Base-by-base conservation (phyloP, 495 filamentous ascomycete genomes). In the Massariosphaeria phaeospora region DNA sequence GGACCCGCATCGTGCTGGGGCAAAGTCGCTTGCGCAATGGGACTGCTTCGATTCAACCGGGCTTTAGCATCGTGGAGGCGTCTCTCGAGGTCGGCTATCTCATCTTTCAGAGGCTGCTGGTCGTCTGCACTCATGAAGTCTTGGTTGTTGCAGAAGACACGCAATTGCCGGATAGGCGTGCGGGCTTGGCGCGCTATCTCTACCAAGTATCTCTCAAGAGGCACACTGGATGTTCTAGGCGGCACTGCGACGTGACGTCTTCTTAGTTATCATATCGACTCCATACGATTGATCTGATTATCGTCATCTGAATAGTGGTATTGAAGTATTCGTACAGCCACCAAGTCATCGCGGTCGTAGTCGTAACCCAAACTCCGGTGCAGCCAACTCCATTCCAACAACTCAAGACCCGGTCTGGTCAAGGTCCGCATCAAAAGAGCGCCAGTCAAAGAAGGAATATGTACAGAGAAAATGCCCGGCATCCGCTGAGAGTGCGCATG, bases 21-120 rank as follows among this genome's bases (percentile, higher is more conserved):
- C 12, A 48, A 34, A n/a, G 48, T 4, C 3, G 35, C 20, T 23
- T 23, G 6, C 9, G 18, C 20, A 36, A 33, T 24, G 13, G 18
- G 11, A 3, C 25, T 17, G 11, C 44, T 25, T 7, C 4, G 24
- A 26, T 55, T 63, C 49, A 73, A 55, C 15, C 59, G 63, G 26
- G 57, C 42, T 47, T 67, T 70, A 7, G 76, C 76, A 52, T 71
- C 63, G 15, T 60, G 48, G 12, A 83, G 67, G 27, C 71, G 73
- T 46, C 45, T 42, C 55, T 83, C 76, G 31, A 83, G 75, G 56
- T 75, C 72, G 17, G 60, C 64, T 49, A 84, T 77, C 65, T 83
- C 78, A 62, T 76, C 69, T 57, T 72, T 45, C 40, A 82, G 55
- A 44, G 67, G 47, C 27, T 63, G 36, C 9, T 40, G 53, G 45